Evolutionary conservation across 495 filamentous ascomycete genomes (phyloP), one percentile per base, ranked within the genome.

Genomic region (Penicillium cinerascens): DNA sequence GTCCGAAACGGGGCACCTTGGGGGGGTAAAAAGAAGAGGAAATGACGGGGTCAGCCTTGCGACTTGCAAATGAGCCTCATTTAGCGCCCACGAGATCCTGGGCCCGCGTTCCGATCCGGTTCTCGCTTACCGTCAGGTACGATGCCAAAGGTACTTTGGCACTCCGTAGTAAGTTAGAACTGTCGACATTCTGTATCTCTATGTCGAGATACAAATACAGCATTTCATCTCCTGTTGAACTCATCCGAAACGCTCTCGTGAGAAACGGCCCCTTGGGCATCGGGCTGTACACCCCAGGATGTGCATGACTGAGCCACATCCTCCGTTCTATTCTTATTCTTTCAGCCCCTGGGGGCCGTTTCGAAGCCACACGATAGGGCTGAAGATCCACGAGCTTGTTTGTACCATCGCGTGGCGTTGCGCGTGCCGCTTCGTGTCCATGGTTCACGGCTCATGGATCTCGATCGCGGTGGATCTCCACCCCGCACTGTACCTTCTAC

Each of bases 351-450:
- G 47, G 51, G 51, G 43, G 40, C 35, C 20, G 22, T 37, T 27
- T 15, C 26, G 43, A 43, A 48, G 51, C 51, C 45, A 48, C 44
- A 50, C 41, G 18, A 15, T 54, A 54, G 51, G 51, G 51, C 45
- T 54, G 51, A 54, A 54, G 44, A 25, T 49, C 44, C 43, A 53
- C 44, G 44, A 54, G 51, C 44, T 49, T 49, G 51, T 49, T 54
- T 48, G 18, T 18, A 40, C 35, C 15, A 33, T n/a, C 22, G 18
- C 6, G 43, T 46, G 44, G 51, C 44, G 44, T 23, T 40, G 51
- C 35, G 29, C 29, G 9, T 13, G 11, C 29, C 29, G 29, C 29
- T 11, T 10, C 11, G n/a, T 35, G 21, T 41, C 46, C 46, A 41
- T 49, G 46, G 46, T 10, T 41, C 46, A 11, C 23, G 40, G 40